Conservation (phyloP, 768 basidiomycete species). For the Sistotremastrum suecicum region DNA sequence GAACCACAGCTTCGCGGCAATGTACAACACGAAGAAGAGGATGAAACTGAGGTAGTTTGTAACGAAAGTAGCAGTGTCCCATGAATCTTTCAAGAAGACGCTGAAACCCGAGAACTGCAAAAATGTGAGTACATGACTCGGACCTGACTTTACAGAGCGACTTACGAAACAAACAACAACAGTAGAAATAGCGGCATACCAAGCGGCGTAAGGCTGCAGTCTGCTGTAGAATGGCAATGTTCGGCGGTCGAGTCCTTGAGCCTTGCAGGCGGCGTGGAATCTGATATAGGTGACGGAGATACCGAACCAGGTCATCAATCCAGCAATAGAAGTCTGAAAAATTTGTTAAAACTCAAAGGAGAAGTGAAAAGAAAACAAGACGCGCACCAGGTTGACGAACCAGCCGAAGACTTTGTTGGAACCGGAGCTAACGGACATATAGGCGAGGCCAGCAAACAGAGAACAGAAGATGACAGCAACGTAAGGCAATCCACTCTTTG, state of each 20-base stretch:
- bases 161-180: conserved; percentile 48
- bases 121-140: conserved; percentile 12
- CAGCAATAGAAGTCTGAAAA: conserved; percentile 28
- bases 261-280: conserved; percentile 73
- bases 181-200: conserved; percentile 30
- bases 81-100: conserved; percentile 38
- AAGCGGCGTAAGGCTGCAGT: conserved; percentile 65
- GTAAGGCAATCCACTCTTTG: conserved; percentile 63
- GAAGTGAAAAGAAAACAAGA: not conserved
- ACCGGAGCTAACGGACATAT: conserved; percentile 58
- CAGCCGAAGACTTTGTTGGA: conserved; percentile 67
- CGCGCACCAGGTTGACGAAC: conserved; percentile 56
- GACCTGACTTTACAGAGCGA: not conserved
- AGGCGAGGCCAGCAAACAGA: conserved; percentile 56
- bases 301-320: conserved; percentile 67
- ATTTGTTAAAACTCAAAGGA: not conserved
- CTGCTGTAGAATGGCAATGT: conserved; percentile 55
- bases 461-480: conserved; percentile 57
- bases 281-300: conserved; percentile 67
- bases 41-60: conserved; percentile 63
- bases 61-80: conserved; percentile 55
- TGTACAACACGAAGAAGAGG: conserved; percentile 68
- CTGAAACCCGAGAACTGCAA: conserved; percentile 32
- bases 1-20: conserved; percentile 39
- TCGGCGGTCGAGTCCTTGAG: conserved; percentile 60